phyloP scores from a whole-genome alignment of 768 basidiomycete species.

The Trametes sanguinea region DNA sequence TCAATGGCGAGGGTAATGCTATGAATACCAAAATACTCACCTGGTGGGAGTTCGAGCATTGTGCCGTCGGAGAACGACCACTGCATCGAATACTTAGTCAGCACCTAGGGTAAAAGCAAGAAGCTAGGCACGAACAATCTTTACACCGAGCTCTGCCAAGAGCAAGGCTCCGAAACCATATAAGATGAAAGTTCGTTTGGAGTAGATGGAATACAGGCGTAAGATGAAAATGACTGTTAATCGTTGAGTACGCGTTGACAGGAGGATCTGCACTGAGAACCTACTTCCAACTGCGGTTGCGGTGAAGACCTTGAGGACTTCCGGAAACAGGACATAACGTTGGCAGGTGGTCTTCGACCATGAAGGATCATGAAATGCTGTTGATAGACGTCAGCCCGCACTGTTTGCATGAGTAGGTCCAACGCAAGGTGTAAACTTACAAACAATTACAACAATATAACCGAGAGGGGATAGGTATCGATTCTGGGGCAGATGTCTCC shows the following conservation, averaged over 20 bases:
- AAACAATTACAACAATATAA: slow-evolving; percentile 31
- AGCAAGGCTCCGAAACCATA: slow-evolving; percentile 23
- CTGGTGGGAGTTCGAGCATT: slow-evolving; percentile 28
- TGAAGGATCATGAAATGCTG: slow-evolving; percentile 25
- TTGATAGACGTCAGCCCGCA: neutral
- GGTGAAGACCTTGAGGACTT: slow-evolving; percentile 30
- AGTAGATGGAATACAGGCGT: slow-evolving; percentile 31
- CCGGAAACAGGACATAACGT: slow-evolving; percentile 28
- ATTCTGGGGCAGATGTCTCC: slow-evolving; percentile 19
- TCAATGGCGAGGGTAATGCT: neutral
- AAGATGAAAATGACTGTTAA: slow-evolving; percentile 29
- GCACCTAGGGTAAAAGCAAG: too few species aligned
- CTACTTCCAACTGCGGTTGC: slow-evolving; percentile 25
- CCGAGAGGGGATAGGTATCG: slow-evolving; percentile 30
- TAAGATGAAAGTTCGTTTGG: slow-evolving; percentile 18
- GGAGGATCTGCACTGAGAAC: neutral
- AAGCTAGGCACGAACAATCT: slow-evolving; percentile 25
- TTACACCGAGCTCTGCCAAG: slow-evolving; percentile 22
- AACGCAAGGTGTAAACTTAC: slow-evolving; percentile 13
- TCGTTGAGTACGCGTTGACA: neutral
- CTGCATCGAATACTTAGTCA: slow-evolving; percentile 6
- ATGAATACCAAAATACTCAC: slow-evolving; percentile 3
- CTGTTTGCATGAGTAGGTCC: neutral
- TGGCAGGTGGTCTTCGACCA: slow-evolving; percentile 24
- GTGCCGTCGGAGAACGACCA: slow-evolving; percentile 31